Percentiles rank a stretch among this genome's conserved stretches.
These are phyloP conservation scores for Paramecium caudatum DNA, from an alignment of 73 alveolate genomes.

Conservation along the genomic window DNA sequence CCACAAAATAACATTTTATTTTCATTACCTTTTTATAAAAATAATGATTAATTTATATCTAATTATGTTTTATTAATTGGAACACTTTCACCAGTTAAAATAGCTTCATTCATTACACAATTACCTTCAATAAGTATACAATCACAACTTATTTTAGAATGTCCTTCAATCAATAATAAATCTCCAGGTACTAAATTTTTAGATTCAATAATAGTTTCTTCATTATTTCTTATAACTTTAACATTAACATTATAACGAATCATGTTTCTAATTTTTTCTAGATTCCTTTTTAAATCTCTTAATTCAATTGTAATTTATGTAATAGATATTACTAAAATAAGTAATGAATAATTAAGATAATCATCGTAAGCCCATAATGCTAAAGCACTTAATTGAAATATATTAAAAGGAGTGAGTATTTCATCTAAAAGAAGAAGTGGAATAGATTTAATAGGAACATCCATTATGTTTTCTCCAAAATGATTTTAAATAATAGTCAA, in stretches of 20 bases:
- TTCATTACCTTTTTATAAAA: constrained; percentile 74
- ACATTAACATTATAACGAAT: constrained; percentile 22
- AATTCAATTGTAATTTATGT: neutral
- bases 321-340: constrained; percentile 69
- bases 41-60: constrained; percentile 64
- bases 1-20: constrained; percentile 44
- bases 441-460: constrained; percentile 74
- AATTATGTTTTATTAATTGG: constrained; percentile 91
- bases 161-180: constrained; percentile 79
- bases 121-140: constrained; percentile 89
- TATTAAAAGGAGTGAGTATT: constrained; percentile 79
- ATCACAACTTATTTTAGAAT: constrained; percentile 91
- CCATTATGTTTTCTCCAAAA: constrained; percentile 79
- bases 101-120: constrained; percentile 91
- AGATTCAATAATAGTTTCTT: constrained; percentile 17
- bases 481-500: neutral
- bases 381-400: constrained; percentile 76
- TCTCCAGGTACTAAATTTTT: constrained; percentile 92
- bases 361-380: constrained; percentile 85
- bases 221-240: constrained; percentile 61
- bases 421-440: constrained; percentile 79
- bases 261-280: constrained; percentile 38
- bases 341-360: constrained; percentile 78
- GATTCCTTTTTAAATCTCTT: neutral
- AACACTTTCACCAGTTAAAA: constrained; percentile 95